Conservation (phyloP, 2,329 filamentous ascomycete genomes). For the Ophiostoma sp. region DNA sequence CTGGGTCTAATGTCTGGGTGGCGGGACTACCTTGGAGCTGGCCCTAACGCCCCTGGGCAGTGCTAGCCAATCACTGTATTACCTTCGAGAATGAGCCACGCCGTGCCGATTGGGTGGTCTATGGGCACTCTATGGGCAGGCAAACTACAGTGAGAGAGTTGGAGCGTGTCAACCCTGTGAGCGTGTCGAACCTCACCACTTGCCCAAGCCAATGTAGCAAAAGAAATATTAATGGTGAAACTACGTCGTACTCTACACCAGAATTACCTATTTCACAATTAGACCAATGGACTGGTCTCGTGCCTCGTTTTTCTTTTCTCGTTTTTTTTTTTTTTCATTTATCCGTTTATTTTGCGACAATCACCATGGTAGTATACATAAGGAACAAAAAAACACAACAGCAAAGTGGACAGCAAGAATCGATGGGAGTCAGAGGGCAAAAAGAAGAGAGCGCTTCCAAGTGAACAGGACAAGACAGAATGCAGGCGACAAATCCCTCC, state of each 20-base stretch:
- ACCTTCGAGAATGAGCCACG: not conserved
- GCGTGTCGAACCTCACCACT: too few species aligned
- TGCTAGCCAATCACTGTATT: constrained; percentile 4
- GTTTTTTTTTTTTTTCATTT: not conserved
- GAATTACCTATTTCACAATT: not conserved
- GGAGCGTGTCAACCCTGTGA: not conserved
- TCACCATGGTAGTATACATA: constrained; percentile 16
- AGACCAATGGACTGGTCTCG: not conserved
- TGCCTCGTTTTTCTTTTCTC: not conserved
- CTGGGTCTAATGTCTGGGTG: not conserved
- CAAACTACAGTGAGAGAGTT: not conserved
- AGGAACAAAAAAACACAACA: not conserved
- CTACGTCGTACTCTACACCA: too few species aligned
- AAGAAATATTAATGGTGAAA: not conserved
- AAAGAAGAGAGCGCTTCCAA: not conserved
- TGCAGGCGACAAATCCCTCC: too few species aligned
- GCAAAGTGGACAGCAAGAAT: not conserved
- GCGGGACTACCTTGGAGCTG: not conserved
- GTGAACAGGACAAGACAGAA: too few species aligned
- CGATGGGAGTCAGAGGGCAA: not conserved
- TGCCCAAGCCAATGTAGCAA: not conserved
- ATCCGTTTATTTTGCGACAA: not conserved
- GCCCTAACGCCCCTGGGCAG: not conserved
- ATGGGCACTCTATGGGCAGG: not conserved
- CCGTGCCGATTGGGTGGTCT: not conserved